A percentile compares a stretch with the other conserved stretches of the same genome.
phyloP scores from a whole-genome alignment of 2,329 filamentous ascomycete species.

The Bertia moriformis region DNA sequence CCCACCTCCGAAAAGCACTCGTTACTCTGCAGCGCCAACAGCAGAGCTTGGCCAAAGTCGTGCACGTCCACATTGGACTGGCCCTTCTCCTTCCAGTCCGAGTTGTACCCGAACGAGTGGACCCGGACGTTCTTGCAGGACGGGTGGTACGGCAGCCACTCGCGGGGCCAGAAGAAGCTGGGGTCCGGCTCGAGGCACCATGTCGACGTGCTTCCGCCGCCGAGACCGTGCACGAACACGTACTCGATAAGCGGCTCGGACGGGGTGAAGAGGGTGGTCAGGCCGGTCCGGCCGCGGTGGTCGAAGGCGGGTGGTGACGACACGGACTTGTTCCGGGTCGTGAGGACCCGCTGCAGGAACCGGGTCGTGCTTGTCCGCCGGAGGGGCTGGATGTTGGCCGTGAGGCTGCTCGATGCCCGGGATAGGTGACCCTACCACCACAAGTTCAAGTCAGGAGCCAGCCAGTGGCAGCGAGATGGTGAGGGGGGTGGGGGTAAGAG shows the following conservation, averaged over 20 bases:
- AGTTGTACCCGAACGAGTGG: slow-evolving; percentile 19
- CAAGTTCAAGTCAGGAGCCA: too few species aligned
- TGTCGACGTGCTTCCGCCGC: slow-evolving; percentile 17
- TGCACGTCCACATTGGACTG: slow-evolving; percentile 12
- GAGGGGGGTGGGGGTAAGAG: too few species aligned
- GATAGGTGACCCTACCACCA: too few species aligned
- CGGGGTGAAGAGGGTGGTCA: slow-evolving; percentile 6
- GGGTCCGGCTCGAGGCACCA: slow-evolving; percentile 15
- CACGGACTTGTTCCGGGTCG: too few species aligned
- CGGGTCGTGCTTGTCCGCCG: too few species aligned
- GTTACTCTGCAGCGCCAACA: slow-evolving; percentile 13
- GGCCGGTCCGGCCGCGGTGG: too few species aligned
- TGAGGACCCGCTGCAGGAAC: too few species aligned
- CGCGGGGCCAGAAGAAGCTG: slow-evolving; percentile 18
- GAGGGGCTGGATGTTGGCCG: too few species aligned
- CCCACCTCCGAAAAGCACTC: slow-evolving; percentile 9
- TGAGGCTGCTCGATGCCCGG: too few species aligned
- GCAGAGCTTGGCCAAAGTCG: slow-evolving; percentile 16
- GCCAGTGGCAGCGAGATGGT: too few species aligned
- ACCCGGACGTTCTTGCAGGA: slow-evolving; percentile 15
- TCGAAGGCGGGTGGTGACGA: too few species aligned
- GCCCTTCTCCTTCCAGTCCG: slow-evolving; percentile 11
- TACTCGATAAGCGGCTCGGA: slow-evolving; percentile 10
- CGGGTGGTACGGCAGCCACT: slow-evolving; percentile 16
- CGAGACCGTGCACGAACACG: slow-evolving; percentile 24